These are phyloP conservation scores for Strobilomyces echinocephalus DNA, from an alignment of 768 basidiomycete genomes.

Conservation along the genomic window DNA sequence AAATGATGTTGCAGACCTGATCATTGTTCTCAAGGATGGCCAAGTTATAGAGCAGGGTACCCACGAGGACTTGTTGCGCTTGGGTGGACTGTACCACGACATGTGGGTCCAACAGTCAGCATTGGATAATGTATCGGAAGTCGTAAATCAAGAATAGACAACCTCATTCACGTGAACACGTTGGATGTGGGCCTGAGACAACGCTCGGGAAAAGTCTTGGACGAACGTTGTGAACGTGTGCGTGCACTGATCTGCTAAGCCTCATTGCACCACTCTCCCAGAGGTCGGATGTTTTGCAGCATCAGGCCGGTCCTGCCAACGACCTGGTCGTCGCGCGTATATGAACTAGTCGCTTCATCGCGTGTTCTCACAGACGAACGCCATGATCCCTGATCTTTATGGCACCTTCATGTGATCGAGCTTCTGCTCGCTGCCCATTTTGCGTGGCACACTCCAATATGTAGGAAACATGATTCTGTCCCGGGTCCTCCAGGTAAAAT, in stretches of 20 bases:
- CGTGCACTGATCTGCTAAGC: background rate
- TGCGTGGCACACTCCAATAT: background rate
- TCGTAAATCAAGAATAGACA: constrained; percentile 3
- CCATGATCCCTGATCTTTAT: background rate
- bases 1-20: constrained; percentile 55
- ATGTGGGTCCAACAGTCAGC: constrained; percentile 81
- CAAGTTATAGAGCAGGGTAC: constrained; percentile 89
- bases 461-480: too few relatives aligned
- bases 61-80: constrained; percentile 76
- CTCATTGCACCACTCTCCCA: background rate
- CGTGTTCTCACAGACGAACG: background rate
- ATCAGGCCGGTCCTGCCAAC: background rate
- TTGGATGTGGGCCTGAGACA: background rate
- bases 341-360: background rate
- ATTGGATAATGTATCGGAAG: constrained; percentile 25
- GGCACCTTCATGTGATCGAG: background rate
- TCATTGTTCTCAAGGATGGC: constrained; percentile 92
- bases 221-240: background rate
- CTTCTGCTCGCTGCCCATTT: too few relatives aligned
- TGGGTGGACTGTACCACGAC: constrained; percentile 65
- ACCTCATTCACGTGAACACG: background rate
- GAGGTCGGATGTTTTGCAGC: background rate
- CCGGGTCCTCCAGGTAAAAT: background rate
- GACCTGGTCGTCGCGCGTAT: too few relatives aligned
- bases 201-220: background rate